Base-by-base conservation (phyloP, 2,329 filamentous ascomycete species). In the Fusarium papillatum region DNA sequence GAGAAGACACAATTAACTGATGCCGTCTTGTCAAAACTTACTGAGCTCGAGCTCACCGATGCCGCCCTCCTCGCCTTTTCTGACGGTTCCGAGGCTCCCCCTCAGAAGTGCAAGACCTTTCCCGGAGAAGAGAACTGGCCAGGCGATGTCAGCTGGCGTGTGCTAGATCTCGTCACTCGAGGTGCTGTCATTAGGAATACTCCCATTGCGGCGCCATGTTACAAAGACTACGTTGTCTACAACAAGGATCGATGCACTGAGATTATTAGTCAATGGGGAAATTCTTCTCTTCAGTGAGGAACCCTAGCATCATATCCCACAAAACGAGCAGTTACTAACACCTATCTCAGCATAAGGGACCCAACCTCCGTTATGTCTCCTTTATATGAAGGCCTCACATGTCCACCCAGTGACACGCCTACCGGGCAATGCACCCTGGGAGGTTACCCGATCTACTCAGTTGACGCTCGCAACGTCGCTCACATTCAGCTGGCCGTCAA, bases 401-500 rank as follows among this genome's bases (percentile, higher is more conserved):
- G 85, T 34, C 72, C 80, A 69, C 83, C 83, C 2, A 69, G 74
- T 29, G 77, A 81, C 24, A 70, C 22, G 0, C 48, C 70, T 1
- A 24, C 6, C 11, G 70, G 68, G 0, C 78, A 69, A 2, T 87
- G 86, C 72, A 84, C 81, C 1, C 68, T 86, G 0, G 87, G 87
- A 7, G 86, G 83, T 8, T 85, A 84, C 73, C 86, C 87, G 0
- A 75, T 80, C 4, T 88, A 87, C 64, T 83, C 84, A 0, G 81
- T 89, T 26, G 83, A 85, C 17, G 85, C 81, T 2, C 83, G 80
- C 26, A 86, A 80, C 24, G 85, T 87, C 0, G 82, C 83, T 6
- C 85, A 88, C 59, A 82, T 88, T 43, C 87, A 88, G 80, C 81
- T 86, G 3, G 83, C 86, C 1, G 79, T 89, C 50, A 87, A 87